Evolutionary conservation across 108 stramenopile species (phyloP), one percentile per base, ranked within the genome.

Genomic region (Nitzschia putrida): DNA sequence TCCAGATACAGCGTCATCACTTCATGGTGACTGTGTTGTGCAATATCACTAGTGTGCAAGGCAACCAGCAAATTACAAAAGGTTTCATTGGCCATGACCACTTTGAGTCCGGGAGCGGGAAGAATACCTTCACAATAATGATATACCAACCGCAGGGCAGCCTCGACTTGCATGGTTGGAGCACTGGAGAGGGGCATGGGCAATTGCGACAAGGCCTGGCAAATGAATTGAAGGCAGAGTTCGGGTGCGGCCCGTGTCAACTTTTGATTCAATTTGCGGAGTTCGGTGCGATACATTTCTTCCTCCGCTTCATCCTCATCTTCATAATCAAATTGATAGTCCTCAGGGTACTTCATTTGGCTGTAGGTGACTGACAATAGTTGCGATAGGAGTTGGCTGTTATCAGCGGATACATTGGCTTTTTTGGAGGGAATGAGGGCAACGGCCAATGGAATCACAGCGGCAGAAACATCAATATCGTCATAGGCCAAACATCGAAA

Each of bases 391-490:
- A 73, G 47, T 3, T 29, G 39, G 22, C 43, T 55, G 9, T 54
- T 45, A 22, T 59, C 34, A 12, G 58, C 64, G 21, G 34, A 52
- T 22, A 9, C 20, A 2, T 44, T 41, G 2, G 13, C 12, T 42
- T 64, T 42, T 54, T 68, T 65, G 14, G 49, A 50, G 21, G 24
- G 34, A 23, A 68, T 26, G 16, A 78, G 50, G 3, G 61, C 55
- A 41, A 71, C 74, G 12, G 73, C 83, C 26, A 87, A 43, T 7
- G 86, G 77, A 23, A 87, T 57, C 8, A 90, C 89, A 22, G 89
- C 86, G 1, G 78, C 83, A 21, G 89, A 87, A n/a, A 90, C 89
- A 74, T 90, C 89, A 59, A 90, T 87, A 71, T 87, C 86, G 59
- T 90, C 89, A 40, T 78, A 87, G 16, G 77, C 74, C 54, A 90